Evolutionary conservation across 306 rosid species (phyloP).

Genomic region (Acacia crassicarpa): DNA sequence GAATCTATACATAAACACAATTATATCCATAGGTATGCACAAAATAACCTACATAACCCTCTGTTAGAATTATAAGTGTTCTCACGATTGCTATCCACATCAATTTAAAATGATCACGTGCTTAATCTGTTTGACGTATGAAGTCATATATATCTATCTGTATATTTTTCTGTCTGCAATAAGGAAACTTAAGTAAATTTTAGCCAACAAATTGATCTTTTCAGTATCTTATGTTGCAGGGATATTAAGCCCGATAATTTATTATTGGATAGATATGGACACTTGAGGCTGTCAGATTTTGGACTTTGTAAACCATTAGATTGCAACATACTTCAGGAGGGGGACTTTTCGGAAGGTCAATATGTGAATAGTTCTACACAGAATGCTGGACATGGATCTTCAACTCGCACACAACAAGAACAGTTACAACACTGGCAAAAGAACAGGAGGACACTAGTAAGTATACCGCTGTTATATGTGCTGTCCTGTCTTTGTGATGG

Average conservation of each 20-base stretch:
- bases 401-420: conserved; percentile 94
- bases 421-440: conserved; percentile 94
- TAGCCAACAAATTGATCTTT: conserved; percentile 6
- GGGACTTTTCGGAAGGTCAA: conserved; percentile 55
- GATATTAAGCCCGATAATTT: conserved; percentile 96
- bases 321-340: conserved; percentile 72
- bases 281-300: conserved; percentile 88
- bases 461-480: conserved; percentile 24
- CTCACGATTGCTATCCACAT: neutral
- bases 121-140: neutral
- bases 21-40: conserved; percentile 83
- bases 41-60: neutral
- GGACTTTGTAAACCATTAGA: conserved; percentile 98
- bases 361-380: conserved; percentile 51
- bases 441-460: conserved; percentile 91
- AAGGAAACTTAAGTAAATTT: conserved; percentile 1
- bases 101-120: neutral
- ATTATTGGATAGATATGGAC: conserved; percentile 89
- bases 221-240: conserved; percentile 52
- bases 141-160: conserved; percentile 8
- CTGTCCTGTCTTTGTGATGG: neutral
- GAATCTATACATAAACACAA: conserved; percentile 95
- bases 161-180: neutral
- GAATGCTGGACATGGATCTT: conserved; percentile 53
- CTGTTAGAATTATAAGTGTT: neutral